Percentiles rank a stretch among this genome's conserved stretches.
These are phyloP conservation scores for Ambrosiella beaveri DNA, from an alignment of 2,329 filamentous ascomycete species.

Conservation along the genomic window DNA sequence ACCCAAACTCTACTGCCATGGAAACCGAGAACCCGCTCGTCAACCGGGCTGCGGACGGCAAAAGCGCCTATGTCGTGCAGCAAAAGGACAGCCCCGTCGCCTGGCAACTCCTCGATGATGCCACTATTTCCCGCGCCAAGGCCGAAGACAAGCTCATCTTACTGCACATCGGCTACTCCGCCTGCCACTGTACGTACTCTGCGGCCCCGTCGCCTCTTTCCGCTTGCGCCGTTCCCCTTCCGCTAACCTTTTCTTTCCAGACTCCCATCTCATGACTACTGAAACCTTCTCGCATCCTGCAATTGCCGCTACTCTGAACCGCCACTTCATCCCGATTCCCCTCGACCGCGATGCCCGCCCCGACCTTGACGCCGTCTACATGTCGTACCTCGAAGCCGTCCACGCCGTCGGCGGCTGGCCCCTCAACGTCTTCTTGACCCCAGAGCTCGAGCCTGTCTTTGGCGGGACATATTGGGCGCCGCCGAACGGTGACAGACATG, in stretches of 20 bases:
- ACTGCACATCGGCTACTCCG: conserved; percentile 83
- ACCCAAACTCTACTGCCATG: not conserved
- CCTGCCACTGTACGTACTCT: conserved; percentile 66
- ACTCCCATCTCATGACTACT: conserved; percentile 78
- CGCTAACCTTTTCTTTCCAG: conserved; percentile 23
- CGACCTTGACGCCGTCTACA: conserved; percentile 88
- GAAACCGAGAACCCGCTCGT: conserved; percentile 5
- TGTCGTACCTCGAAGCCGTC: conserved; percentile 94
- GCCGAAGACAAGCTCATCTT: conserved; percentile 78
- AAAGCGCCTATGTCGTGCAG: conserved; percentile 44
- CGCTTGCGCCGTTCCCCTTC: not conserved
- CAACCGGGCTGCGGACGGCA: conserved; percentile 23
- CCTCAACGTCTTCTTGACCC: conserved; percentile 88
- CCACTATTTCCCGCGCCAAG: conserved; percentile 60
- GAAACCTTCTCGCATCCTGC: conserved; percentile 78
- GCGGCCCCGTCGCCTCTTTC: conserved; percentile 10
- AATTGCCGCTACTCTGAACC: conserved; percentile 68
- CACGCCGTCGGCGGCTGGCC: conserved; percentile 87
- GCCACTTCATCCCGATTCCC: conserved; percentile 76
- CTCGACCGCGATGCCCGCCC: conserved; percentile 88
- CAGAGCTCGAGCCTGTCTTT: conserved; percentile 82
- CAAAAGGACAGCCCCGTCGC: conserved; percentile 69
- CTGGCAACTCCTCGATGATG: conserved; percentile 78
- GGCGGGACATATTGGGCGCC: conserved; percentile 93
- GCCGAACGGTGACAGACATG: conserved; percentile 30